phyloP scores from a whole-genome alignment of 305 asterid genomes.

The Solanum aculeatissimum region DNA sequence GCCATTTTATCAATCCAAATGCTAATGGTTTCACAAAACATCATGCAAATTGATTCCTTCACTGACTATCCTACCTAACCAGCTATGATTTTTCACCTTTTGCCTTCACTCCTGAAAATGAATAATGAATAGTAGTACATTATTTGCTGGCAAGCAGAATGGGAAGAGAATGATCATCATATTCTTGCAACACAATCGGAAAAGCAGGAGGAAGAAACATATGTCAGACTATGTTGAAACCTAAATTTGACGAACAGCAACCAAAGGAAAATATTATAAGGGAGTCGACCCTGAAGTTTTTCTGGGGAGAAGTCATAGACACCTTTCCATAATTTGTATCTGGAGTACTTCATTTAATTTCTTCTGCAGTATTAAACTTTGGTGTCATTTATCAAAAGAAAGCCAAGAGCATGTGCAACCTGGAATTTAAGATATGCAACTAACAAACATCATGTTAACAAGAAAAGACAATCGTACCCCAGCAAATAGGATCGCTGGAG shows the following conservation, averaged over 20 bases:
- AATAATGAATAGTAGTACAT: neutral
- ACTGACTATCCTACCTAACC: neutral
- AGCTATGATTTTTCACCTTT: neutral
- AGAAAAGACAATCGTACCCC: neutral
- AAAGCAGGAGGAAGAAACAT: neutral
- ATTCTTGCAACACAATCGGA: neutral
- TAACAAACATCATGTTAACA: neutral
- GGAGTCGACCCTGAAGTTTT: neutral
- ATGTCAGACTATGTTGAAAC: neutral
- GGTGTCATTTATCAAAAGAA: no score
- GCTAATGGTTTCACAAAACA: neutral
- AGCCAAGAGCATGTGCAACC: neutral
- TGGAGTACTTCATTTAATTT: no score
- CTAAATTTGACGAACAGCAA: neutral
- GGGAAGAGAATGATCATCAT: neutral
- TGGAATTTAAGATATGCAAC: neutral
- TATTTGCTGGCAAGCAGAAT: neutral
- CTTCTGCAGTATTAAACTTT: no score
- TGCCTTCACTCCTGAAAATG: neutral
- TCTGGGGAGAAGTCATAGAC: no score
- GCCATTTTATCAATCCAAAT: neutral
- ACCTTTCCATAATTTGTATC: no score
- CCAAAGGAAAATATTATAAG: neutral
- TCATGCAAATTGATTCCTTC: neutral
- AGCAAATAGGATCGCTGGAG: neutral